Evolutionary conservation across 2,329 filamentous ascomycete genomes (phyloP).

Genomic region (Cryphonectria parasitica): DNA sequence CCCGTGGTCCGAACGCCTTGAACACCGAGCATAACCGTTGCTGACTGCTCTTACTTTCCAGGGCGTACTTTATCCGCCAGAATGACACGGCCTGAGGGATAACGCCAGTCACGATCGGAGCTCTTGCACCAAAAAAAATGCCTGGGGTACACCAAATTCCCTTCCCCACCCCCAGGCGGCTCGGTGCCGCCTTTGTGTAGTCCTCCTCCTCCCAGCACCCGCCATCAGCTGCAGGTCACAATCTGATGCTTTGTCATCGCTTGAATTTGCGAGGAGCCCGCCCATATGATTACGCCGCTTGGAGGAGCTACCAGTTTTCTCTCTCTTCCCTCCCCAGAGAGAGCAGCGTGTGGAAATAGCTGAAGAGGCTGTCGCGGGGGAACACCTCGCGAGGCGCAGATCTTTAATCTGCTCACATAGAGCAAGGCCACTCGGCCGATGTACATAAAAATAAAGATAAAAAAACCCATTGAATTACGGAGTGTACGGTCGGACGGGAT

Average conservation of each 20-base stretch:
- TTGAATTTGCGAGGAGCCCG: neutral
- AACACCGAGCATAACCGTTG: neutral
- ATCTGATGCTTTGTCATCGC: neutral
- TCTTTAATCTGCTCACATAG: neutral
- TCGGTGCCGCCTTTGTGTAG: conserved; percentile 1
- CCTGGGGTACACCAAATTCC: neutral
- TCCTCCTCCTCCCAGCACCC: conserved; percentile 1
- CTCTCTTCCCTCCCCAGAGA: neutral
- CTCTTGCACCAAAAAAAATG: neutral
- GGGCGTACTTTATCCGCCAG: conserved; percentile 63
- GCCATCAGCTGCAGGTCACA: neutral
- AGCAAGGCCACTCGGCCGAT: conserved; percentile 10
- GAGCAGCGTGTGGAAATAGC: neutral
- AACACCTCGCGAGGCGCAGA: conserved; percentile 1
- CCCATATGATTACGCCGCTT: neutral
- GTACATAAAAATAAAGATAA: conserved; percentile 8
- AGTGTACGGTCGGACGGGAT: neutral
- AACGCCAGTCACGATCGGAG: neutral
- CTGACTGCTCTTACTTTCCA: conserved; percentile 36
- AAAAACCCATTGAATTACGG: conserved; percentile 6
- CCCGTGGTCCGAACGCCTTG: neutral
- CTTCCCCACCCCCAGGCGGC: neutral
- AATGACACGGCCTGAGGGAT: conserved; percentile 47
- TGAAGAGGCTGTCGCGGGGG: neutral
- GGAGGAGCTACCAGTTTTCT: neutral